These are phyloP conservation scores for Hericium coralloides DNA, from an alignment of 768 basidiomycete species.

Conservation along the genomic window DNA sequence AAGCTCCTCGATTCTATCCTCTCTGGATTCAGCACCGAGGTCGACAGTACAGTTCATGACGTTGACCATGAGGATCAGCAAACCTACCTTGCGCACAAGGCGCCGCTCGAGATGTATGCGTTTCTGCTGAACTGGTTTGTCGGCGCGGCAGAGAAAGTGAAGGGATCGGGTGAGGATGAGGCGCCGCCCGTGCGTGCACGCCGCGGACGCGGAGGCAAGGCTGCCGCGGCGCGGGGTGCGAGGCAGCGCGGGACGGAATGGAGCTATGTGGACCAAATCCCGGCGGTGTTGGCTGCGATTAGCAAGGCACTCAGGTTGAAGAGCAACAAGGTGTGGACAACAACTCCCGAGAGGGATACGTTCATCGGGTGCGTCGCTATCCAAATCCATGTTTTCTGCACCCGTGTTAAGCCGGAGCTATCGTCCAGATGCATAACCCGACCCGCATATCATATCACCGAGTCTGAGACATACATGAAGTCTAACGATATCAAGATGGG, in stretches of 20 bases:
- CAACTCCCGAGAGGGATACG: slow-evolving; percentile 74
- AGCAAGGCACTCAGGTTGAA: slow-evolving; percentile 59
- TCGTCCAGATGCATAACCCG: slow-evolving; percentile 71
- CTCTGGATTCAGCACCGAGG: slow-evolving; percentile 64
- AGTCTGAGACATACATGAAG: slow-evolving; percentile 89
- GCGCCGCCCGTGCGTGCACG: slow-evolving; percentile 33
- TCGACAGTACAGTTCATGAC: slow-evolving; percentile 65
- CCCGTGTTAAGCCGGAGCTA: slow-evolving; percentile 1
- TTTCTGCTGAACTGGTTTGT: slow-evolving; percentile 94
- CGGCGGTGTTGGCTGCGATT: slow-evolving; percentile 58
- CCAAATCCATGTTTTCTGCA: not conserved
- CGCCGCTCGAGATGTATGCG: slow-evolving; percentile 81
- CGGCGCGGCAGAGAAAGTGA: slow-evolving; percentile 68
- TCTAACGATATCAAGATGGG: slow-evolving; percentile 52
- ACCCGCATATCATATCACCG: slow-evolving; percentile 80
- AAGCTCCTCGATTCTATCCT: slow-evolving; percentile 84
- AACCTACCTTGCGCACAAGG: slow-evolving; percentile 51
- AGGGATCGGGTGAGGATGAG: slow-evolving; percentile 37
- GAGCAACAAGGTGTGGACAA: slow-evolving; percentile 84
- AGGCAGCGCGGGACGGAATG: slow-evolving; percentile 39
- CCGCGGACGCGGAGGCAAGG: slow-evolving; percentile 55
- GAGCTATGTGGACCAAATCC: slow-evolving; percentile 76
- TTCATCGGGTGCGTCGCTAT: slow-evolving; percentile 63
- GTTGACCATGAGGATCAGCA: slow-evolving; percentile 62
- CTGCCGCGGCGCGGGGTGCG: slow-evolving; percentile 30